Evolutionary conservation across 2,329 filamentous ascomycete genomes (phyloP), one percentile per base, ranked within the genome.

Genomic region (Neonectria magnoliae): DNA sequence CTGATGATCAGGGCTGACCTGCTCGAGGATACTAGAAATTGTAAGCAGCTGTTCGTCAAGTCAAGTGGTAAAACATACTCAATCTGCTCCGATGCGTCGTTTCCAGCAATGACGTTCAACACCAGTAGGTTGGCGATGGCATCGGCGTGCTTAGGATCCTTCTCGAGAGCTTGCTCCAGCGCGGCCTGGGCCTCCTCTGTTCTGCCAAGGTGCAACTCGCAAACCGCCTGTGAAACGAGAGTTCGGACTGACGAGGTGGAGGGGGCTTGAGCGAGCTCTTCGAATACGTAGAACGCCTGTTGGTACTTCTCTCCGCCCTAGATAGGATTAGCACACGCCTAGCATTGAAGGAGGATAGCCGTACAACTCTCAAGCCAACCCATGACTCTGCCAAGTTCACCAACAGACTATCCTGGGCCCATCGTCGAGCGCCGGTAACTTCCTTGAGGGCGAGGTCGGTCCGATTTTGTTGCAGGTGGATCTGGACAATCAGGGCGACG

Each of bases 241-340:
- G 89, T 91, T 71, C 90, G 85, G 57, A 90, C 85, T 16, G 93
- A 93, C 53, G 93, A 90, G 18, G 93, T 94, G 33, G 92, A 90
- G 2, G 94, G 91, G 29, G 93, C 91, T 76, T 97, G 93, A 5
- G 96, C 95, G 53, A 98, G 88, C 80, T 99, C 96, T 81, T 98
- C 95, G 76, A 93, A 98, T 66, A 98, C 95, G 84, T 99, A 98
- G 81, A 97, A 98, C 18, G 95, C 91, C 76, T 96, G 93, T 76
- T 98, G 96, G 81, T 98, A 98, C 79, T 93, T 96, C 73, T 97
- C 94, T 71, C 94, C 94, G 76, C 95, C 95, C 91, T 97, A 66
- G 27, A 58, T 7, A 36, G 33, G 42, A 64, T 82, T 69, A 80
- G 75, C 69, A 66, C 53, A 50, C 16, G 47, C 9, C 13, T 44